Conservation (phyloP, 2,329 filamentous ascomycete species). For the Xylariaceae sp. region DNA sequence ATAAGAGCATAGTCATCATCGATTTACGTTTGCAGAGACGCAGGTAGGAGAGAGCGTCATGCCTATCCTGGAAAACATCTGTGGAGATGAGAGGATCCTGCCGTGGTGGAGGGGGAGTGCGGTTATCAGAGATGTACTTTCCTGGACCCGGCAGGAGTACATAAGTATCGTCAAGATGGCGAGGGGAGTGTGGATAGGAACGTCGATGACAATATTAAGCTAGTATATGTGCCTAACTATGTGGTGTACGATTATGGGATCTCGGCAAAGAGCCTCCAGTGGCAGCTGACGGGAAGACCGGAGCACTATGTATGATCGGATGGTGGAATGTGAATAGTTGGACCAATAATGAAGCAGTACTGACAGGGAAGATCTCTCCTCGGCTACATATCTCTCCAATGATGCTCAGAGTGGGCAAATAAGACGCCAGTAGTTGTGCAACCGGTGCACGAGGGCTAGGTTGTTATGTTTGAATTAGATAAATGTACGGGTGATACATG, state of each 20-base stretch:
- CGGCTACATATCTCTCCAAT: slow-evolving; percentile 4
- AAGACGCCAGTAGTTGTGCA: too few species aligned
- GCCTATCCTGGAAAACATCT: slow-evolving; percentile 1
- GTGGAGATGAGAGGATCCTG: slow-evolving; percentile 5
- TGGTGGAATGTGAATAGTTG: slow-evolving; percentile 7
- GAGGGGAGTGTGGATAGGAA: slow-evolving; percentile 8
- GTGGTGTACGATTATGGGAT: slow-evolving; percentile 1
- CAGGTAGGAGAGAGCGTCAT: too few species aligned
- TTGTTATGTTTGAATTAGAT: too few species aligned
- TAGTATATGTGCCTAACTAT: slow-evolving; percentile 10
- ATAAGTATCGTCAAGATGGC: slow-evolving; percentile 5
- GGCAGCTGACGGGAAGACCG: slow-evolving; percentile 7
- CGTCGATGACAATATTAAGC: slow-evolving; percentile 4
- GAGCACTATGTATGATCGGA: slow-evolving; percentile 10
- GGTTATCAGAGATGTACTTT: slow-evolving; percentile 11
- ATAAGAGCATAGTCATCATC: neutral
- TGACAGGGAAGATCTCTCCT: slow-evolving; percentile 2
- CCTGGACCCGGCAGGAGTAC: slow-evolving; percentile 10
- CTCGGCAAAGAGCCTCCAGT: slow-evolving; percentile 5
- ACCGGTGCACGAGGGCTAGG: too few species aligned
- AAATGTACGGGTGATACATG: too few species aligned
- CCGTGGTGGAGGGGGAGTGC: slow-evolving; percentile 11
- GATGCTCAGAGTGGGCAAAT: neutral
- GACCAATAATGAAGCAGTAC: slow-evolving; percentile 5
- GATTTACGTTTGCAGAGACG: too few species aligned